Conservation (phyloP, 306 rosid species). For the Lathyrus sativus region DNA sequence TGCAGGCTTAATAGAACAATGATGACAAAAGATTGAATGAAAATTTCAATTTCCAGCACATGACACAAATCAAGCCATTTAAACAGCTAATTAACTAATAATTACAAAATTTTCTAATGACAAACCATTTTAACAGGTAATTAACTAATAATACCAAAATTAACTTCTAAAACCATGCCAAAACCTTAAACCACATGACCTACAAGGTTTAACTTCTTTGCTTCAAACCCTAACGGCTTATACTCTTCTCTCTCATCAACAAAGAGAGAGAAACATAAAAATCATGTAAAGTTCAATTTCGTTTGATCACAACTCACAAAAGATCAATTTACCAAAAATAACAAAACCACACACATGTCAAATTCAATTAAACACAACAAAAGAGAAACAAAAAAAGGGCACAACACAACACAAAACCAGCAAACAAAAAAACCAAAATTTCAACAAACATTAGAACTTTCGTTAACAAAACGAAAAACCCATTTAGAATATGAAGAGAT, state of each 20-base stretch:
- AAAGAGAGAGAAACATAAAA: slow-evolving; percentile 15
- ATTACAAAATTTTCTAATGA: slow-evolving; percentile 20
- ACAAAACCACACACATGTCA: neutral
- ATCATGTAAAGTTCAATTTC: slow-evolving; percentile 29
- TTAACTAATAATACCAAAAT: slow-evolving; percentile 28
- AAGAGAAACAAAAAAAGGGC: neutral
- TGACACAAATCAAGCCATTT: neutral
- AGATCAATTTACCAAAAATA: slow-evolving; percentile 26
- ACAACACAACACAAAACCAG: neutral
- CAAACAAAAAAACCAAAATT: neutral
- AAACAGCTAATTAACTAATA: slow-evolving; percentile 16
- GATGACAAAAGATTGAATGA: slow-evolving; percentile 25
- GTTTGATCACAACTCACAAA: slow-evolving; percentile 1
- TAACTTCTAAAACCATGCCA: slow-evolving; percentile 34
- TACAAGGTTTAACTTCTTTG: slow-evolving; percentile 13
- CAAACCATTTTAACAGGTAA: neutral
- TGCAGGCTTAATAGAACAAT: slow-evolving; percentile 2
- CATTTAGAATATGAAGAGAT: slow-evolving; percentile 1
- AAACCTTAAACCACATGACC: slow-evolving; percentile 33
- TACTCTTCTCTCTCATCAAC: slow-evolving; percentile 16
- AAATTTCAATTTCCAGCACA: slow-evolving; percentile 21
- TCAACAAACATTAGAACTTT: slow-evolving; percentile 20
- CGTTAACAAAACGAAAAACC: slow-evolving; percentile 33
- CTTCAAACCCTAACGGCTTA: neutral
- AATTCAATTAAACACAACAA: slow-evolving; percentile 7